Evolutionary conservation across 495 filamentous ascomycete species (phyloP), one percentile per base, ranked within the genome.

Genomic region (Parmelia sp.): DNA sequence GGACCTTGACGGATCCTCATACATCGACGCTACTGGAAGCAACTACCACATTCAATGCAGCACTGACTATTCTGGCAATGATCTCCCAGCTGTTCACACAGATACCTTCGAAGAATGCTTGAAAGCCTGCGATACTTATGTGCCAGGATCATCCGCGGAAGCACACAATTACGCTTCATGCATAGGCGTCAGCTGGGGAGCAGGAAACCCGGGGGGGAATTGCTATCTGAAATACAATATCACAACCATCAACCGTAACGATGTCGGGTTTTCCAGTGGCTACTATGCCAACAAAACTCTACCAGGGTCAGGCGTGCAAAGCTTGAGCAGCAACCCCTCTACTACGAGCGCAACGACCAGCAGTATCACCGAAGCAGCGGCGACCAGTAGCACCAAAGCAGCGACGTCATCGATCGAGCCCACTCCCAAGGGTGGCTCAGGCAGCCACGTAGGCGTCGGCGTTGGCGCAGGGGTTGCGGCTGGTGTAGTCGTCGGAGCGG

Each of bases 31-130:
- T 25, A 49, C 45, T 23, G 45, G 23, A 49, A 49, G 23, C 45
- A 49, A 10, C 23, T 49, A 49, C 45, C 23, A 25, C 3, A 49
- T 49, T 27, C 45, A 49, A 49, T 49, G 45, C 45, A 25, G 45
- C 23, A 25, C 45, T 11, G 10, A 49, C 11, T 49, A 49, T 25
- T 23, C n/a, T 25, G 45, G 23, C 45, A 49, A 49, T 49, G 45
- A 49, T 49, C 45, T 49, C 14, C 45, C 45, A 49, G 45, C 45
- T 11, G 23, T 49, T 10, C 45, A 49, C n/a, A 23, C 45, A 49
- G 45, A 49, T 49, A 49, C 45, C 45, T 49, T 49, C 45, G 45
- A 49, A 49, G 45, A 14, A 12, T 49, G 23, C 45, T 27, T 49
- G 11, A 25, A 5, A 25, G 1, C 0, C 14, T 49, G 45, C 14